Base-by-base conservation (phyloP, 441 rosid species). In the Euphorbia schlechtendalii region DNA sequence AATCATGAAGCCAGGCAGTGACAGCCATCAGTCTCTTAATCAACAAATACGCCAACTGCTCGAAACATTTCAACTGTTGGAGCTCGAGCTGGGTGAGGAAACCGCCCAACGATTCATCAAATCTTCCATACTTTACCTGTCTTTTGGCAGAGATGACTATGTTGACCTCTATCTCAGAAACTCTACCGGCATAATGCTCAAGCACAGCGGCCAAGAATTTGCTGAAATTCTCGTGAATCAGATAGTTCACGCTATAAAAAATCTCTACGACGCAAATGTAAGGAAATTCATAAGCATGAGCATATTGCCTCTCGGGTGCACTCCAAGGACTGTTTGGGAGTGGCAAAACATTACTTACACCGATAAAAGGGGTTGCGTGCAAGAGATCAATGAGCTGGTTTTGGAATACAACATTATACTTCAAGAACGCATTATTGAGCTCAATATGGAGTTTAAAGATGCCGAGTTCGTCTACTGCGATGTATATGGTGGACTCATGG, bases 81-180 rank as follows among this genome's bases (percentile, higher is more conserved):
- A 76, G 70, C 84, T 86, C 22, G 77, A 81, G 55, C 74, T 84
- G 0, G 63, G 78, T 0, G 74, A 71, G 57, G 73, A 69, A 30
- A 62, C 20, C 36, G 76, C 82, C 20, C 69, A 57, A 8, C 32
- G 56, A 12, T 77, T 74, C 34, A 64, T 81, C 61, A 61, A 70
- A 64, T 82, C 89, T 30, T 80, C 92, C 10, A 18, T 84, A 11
- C 73, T 82, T 52, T 86, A 81, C 84, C 89, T 86, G 36, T 82
- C 92, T 9, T 86, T 86, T 43, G 92, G 92, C 45, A 82, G 78
- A 75, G 83, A 86, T 10, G 89, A 86, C 66, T 86, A 82, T 63
- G 65, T 74, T n/a, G 78, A 82, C 25, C 78, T 76, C 58, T 82
- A 82, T 61, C 87, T 84, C 41, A 71, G 63, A 40, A 82, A 78